Base-by-base conservation (phyloP, 2,329 filamentous ascomycete species). In the Neonectria punicea region DNA sequence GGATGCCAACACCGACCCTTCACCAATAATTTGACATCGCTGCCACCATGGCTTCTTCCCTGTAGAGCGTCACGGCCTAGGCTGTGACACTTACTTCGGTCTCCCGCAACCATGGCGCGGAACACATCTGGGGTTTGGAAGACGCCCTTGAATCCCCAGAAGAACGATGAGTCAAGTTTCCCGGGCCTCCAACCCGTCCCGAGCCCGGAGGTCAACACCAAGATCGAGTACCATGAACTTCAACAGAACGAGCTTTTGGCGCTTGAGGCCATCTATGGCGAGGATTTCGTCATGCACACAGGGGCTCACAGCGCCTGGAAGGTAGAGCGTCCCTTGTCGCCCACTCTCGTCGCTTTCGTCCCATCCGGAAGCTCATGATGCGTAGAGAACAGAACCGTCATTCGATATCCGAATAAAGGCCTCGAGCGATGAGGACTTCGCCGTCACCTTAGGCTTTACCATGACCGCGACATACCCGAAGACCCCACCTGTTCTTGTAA, bases 401-500 rank as follows among this genome's bases (percentile, higher is more conserved):
- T 97, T 98, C 77, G 93, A 93, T 70, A 89, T 98, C 57, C 88
- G 86, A 57, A 85, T 98, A 68, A 93, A 89, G 74, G 87, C 93
- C 10, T 89, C 89, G 4, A 90, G 89, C 0, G 91, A 96, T 74
- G 85, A 89, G 41, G 90, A 94, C 53, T 87, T 93, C 65, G 86
- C 85, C 28, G 84, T 94, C 43, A 89, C 88, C 2, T 81, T 98
- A n/a, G 86, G 88, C 53, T 93, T 97, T 57, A 90, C 92, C 61
- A 83, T 98, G 70, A 96, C 93, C 9, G 92, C 94, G 7, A 97
- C 94, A 1, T 98, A 98, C 77, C 96, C 95, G 4, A 97, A 93
- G 76, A 92, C 93, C 1, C 82, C 89, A 2, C 94, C 94, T 1
- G 82, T 93, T 11, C 80, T 97, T 14, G 89, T 86, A 5, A 76